Base-by-base conservation (phyloP, 169 alveolate genomes). In the Plasmodium vivax region DNA sequence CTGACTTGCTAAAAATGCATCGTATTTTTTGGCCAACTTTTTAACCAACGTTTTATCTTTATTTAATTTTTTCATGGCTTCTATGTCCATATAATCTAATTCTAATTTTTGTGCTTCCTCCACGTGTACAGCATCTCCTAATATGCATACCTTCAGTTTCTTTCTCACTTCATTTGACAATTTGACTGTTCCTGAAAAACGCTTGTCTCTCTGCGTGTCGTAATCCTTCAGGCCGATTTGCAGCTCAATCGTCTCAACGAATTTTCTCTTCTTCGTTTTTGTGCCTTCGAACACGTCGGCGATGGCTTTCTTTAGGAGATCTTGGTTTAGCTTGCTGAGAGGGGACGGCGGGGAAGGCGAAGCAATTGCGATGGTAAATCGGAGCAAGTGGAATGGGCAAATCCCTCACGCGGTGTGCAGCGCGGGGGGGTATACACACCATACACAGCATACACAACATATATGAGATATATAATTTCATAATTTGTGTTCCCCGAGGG, bases 151-250 rank as follows among this genome's bases (percentile, higher is more conserved):
- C 97, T 98, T 98, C 94, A 98, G 96, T 94, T 98, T 97, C 90
- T 99, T 98, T 94, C 99, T 98, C 54, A 99, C 99, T 77, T 98
- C 98, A 97, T 98, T 96, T n/a, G 99, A 99, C 77, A 99, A 98
- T 95, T 98, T 98, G 91, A 99, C 99, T 58, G 99, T 97, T 38
- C 99, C 99, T 43, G 99, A 97, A 98, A 99, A 99, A 97, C 99
- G 99, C 97, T 99, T 99, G 97, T 99, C 99, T 95, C 99, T 98
- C 94, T 99, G 99, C 56, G 99, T 99, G 96, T 99, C 99, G 96
- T 99, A 99, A 95, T 99, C 99, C 98, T 99, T 99, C 90, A 99
- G 93, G n/a, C 97, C 99, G 83, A 99, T 98, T 96, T 99, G 99
- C 82, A 99, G 98, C 97, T 99, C 99, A 41, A 99, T 98, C 9